Evolutionary conservation across 345 rosid genomes (phyloP).

Genomic region (Anacardium occidentale): DNA sequence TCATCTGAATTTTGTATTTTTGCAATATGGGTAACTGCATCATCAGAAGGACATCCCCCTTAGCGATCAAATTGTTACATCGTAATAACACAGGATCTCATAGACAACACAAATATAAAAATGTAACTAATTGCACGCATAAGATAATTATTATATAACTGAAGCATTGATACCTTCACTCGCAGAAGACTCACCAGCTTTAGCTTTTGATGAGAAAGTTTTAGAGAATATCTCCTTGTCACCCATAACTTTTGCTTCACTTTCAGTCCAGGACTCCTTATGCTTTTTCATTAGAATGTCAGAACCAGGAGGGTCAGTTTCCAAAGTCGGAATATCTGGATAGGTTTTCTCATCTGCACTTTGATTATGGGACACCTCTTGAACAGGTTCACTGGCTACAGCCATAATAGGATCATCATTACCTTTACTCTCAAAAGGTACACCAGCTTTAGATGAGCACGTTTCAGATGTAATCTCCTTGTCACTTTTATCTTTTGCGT

Average conservation of each 20-base stretch:
- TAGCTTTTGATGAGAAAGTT: slow-evolving; percentile 43
- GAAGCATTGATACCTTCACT: slow-evolving; percentile 31
- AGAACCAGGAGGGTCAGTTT: slow-evolving; percentile 22
- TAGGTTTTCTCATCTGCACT: slow-evolving; percentile 21
- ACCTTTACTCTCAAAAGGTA: slow-evolving; percentile 26
- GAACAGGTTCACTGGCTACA: slow-evolving; percentile 25
- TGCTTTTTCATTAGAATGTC: slow-evolving; percentile 14
- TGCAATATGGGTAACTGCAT: too few species aligned
- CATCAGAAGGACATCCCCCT: too few species aligned
- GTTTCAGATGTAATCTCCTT: slow-evolving; percentile 60
- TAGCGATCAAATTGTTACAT: too few species aligned
- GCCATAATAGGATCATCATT: slow-evolving; percentile 26
- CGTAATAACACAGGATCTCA: too few species aligned
- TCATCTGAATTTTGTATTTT: slow-evolving; percentile 15
- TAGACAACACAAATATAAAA: too few species aligned
- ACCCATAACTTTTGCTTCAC: slow-evolving; percentile 43
- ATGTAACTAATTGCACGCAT: too few species aligned
- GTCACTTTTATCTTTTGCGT: slow-evolving; percentile 23
- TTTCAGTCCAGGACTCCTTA: slow-evolving; percentile 30
- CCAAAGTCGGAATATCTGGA: slow-evolving; percentile 18
- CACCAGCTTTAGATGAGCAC: slow-evolving; percentile 33
- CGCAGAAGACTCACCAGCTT: slow-evolving; percentile 33
- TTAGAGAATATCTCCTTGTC: slow-evolving; percentile 62
- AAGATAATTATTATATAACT: not conserved
- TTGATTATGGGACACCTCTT: slow-evolving; percentile 28